Evolutionary conservation across 1,284 basidiomycete genomes (phyloP).

Genomic region (Chalciporus piperatoides): DNA sequence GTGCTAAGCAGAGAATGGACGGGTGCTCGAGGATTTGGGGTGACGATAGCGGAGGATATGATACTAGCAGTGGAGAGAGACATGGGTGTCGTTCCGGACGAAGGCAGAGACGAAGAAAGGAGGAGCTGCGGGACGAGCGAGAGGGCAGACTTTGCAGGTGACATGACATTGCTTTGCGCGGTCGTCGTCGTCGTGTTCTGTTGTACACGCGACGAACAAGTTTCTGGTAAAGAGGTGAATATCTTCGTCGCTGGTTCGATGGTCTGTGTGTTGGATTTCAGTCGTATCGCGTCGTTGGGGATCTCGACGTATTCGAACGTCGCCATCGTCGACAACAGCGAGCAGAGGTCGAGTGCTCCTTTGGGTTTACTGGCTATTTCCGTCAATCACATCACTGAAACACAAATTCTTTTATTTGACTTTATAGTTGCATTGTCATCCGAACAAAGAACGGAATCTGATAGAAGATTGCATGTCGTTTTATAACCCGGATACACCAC

Average conservation of each 20-base stretch:
- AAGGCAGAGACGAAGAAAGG: conserved; percentile 20
- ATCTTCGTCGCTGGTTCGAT: conserved; percentile 43
- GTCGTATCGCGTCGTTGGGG: conserved; percentile 43
- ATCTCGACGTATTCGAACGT: conserved; percentile 52
- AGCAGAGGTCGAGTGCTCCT: background rate
- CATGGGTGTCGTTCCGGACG: conserved; percentile 16
- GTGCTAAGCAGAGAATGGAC: conserved; percentile 39
- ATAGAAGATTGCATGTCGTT: too few species aligned
- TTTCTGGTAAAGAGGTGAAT: conserved; percentile 43
- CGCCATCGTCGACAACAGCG: conserved; percentile 36
- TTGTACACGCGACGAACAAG: conserved; percentile 8
- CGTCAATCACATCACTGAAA: background rate
- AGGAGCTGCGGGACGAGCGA: conserved; percentile 28
- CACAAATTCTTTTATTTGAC: too few species aligned
- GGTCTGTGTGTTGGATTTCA: conserved; percentile 31
- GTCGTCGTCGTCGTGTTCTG: background rate
- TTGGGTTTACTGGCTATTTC: background rate
- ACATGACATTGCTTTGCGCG: conserved; percentile 3
- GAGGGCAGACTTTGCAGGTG: conserved; percentile 24
- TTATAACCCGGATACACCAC: too few species aligned
- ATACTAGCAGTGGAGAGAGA: conserved; percentile 4
- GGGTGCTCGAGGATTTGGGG: conserved; percentile 23
- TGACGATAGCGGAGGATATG: conserved; percentile 19
- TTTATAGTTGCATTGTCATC: too few species aligned
- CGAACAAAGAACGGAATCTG: too few species aligned